These are phyloP conservation scores for Solanum medicagineum DNA, from an alignment of 257 asterid genomes.

Conservation along the genomic window DNA sequence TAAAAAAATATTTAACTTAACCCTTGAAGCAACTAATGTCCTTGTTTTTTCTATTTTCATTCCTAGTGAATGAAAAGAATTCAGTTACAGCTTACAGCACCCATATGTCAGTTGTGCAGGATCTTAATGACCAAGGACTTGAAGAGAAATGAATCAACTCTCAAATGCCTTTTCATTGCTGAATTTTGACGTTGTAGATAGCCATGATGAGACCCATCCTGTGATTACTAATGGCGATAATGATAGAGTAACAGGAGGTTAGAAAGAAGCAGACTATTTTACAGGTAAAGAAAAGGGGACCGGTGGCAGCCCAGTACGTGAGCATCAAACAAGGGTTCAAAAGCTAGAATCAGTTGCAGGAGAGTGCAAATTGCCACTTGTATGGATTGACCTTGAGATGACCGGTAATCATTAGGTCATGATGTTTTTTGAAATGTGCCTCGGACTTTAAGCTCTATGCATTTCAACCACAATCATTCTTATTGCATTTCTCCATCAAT, in stretches of 20 bases:
- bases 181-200: conserved; percentile 43
- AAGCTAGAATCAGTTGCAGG: conserved; percentile 11
- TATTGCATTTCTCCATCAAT: not conserved
- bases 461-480: conserved; percentile 44
- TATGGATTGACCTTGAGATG: conserved; percentile 98
- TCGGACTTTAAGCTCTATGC: conserved; percentile 45
- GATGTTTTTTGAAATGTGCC: conserved; percentile 59
- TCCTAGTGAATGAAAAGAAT: not conserved
- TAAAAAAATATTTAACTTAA: not conserved
- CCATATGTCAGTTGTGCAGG: not conserved
- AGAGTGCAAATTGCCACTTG: conserved; percentile 71
- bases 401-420: conserved; percentile 32
- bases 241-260: conserved; percentile 13
- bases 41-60: not conserved
- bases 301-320: conserved; percentile 2
- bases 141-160: conserved; percentile 38
- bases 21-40: not conserved
- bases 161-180: conserved; percentile 57
- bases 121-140: conserved; percentile 5
- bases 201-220: conserved; percentile 1
- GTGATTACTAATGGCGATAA: not conserved
- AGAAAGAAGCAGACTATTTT: not conserved
- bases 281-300: conserved; percentile 27
- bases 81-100: not conserved
- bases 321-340: conserved; percentile 14